A percentile compares a stretch with the other conserved stretches of the same genome.
phyloP scores from a whole-genome alignment of 2,329 filamentous ascomycete genomes.

The Endoconidiophora polonica region DNA sequence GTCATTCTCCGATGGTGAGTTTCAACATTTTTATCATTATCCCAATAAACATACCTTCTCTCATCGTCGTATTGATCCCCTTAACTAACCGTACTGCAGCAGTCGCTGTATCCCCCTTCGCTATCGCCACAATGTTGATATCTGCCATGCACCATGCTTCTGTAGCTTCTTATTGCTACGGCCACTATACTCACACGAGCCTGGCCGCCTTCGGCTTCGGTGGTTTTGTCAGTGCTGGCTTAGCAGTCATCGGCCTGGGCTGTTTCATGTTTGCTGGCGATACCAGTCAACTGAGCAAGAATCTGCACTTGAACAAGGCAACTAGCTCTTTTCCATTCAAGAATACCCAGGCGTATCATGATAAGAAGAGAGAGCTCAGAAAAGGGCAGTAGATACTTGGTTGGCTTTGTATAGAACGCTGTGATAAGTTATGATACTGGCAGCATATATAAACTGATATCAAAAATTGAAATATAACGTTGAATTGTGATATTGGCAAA shows the following conservation, averaged over 20 bases:
- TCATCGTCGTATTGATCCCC: neutral
- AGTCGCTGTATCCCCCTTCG: constrained; percentile 38
- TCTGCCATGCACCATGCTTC: constrained; percentile 49
- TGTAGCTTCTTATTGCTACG: constrained; percentile 51
- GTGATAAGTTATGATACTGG: neutral
- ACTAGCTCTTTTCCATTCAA: constrained; percentile 25
- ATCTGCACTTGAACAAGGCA: constrained; percentile 23
- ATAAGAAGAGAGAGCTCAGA: constrained; percentile 24
- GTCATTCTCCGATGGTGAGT: constrained; percentile 24
- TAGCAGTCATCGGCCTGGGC: constrained; percentile 38
- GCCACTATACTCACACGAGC: constrained; percentile 40
- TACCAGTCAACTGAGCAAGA: constrained; percentile 22
- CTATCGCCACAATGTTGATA: constrained; percentile 47
- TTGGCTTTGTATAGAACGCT: neutral
- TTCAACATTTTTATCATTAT: neutral
- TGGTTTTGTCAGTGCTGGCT: constrained; percentile 34
- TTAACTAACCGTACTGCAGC: neutral
- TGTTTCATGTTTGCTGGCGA: constrained; percentile 24
- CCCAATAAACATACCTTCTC: too few species aligned
- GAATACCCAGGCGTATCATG: constrained; percentile 22
- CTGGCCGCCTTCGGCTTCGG: constrained; percentile 45
- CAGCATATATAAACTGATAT: neutral
- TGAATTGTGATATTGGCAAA: too few species aligned
- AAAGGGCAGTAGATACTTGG: constrained; percentile 6
- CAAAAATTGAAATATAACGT: too few species aligned